phyloP scores from a whole-genome alignment of 1,284 basidiomycete species.

The Pseudozyma sp. region DNA sequence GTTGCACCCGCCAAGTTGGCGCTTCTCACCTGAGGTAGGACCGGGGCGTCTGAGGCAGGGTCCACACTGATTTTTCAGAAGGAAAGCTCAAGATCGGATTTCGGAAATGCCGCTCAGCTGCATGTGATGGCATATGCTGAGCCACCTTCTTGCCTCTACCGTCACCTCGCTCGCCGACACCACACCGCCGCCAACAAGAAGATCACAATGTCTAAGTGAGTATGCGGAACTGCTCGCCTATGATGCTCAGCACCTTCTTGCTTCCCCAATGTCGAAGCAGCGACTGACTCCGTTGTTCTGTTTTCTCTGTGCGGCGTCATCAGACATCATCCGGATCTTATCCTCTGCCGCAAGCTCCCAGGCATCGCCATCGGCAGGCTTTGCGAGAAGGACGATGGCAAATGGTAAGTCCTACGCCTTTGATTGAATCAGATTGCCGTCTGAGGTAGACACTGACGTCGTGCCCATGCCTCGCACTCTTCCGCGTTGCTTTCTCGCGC shows the following conservation, averaged over 20 bases:
- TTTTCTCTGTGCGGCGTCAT: not conserved
- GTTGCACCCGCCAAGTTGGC: too few relatives aligned
- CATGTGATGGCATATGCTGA: not conserved
- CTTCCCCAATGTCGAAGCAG: not conserved
- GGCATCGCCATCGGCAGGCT: conserved; percentile 94
- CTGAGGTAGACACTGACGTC: too few relatives aligned
- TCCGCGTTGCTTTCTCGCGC: not conserved
- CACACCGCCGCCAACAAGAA: not conserved
- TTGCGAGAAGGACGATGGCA: conserved; percentile 99
- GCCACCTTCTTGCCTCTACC: not conserved
- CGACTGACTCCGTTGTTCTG: not conserved
- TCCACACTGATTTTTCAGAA: not conserved
- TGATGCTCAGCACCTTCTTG: not conserved
- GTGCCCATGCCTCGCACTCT: not conserved
- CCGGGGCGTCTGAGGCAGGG: not conserved
- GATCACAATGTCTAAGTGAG: conserved; percentile 52
- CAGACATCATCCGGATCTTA: conserved; percentile 77
- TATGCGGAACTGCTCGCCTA: not conserved
- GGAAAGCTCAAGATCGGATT: not conserved
- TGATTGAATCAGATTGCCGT: too few relatives aligned
- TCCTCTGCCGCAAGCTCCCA: conserved; percentile 95
- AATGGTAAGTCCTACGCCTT: conserved; percentile 79
- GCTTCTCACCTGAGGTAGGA: too few relatives aligned
- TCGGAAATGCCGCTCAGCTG: conserved; percentile 18
- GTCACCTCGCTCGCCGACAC: too few relatives aligned